phyloP scores from a whole-genome alignment of 352 stramenopile species.

The Globisporangium abappressorium region DNA sequence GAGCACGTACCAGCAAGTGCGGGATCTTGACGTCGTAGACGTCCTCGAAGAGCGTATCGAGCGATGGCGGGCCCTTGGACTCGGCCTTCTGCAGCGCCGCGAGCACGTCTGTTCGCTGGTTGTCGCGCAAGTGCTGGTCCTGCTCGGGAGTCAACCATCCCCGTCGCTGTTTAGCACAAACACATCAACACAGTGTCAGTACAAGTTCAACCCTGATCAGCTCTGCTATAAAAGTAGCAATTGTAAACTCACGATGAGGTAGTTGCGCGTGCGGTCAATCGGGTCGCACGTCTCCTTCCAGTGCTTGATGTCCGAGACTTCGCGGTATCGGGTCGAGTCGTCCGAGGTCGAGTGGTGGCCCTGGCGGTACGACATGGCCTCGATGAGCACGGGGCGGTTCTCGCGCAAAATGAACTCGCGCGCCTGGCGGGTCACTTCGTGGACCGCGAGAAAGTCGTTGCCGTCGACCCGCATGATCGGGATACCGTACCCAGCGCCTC shows the following conservation, averaged over 20 bases:
- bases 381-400: slow-evolving; percentile 93
- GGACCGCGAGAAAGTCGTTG: slow-evolving; percentile 97
- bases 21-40: slow-evolving; percentile 95
- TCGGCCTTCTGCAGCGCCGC: slow-evolving; percentile 89
- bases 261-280: slow-evolving; percentile 89
- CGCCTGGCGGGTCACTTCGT: slow-evolving; percentile 89
- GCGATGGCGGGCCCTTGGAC: slow-evolving; percentile 77
- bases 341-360: slow-evolving; percentile 98
- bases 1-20: slow-evolving; percentile 79
- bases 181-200: background rate
- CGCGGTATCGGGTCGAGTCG: slow-evolving; percentile 95
- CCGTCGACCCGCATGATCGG: slow-evolving; percentile 96
- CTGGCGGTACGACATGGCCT: slow-evolving; percentile 98
- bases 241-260: slow-evolving; percentile 67
- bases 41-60: slow-evolving; percentile 96
- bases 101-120: slow-evolving; percentile 86
- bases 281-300: slow-evolving; percentile 90
- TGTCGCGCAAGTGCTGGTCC: slow-evolving; percentile 76
- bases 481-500: slow-evolving; percentile 96
- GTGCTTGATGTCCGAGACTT: slow-evolving; percentile 90
- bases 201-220: background rate
- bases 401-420: slow-evolving; percentile 89
- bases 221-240: background rate
- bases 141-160: slow-evolving; percentile 89
- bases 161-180: slow-evolving; percentile 30